Evolutionary conservation across 1,139 yeast species (phyloP), one percentile per base, ranked within the genome.

Genomic region (Tardiomyces blankii): DNA sequence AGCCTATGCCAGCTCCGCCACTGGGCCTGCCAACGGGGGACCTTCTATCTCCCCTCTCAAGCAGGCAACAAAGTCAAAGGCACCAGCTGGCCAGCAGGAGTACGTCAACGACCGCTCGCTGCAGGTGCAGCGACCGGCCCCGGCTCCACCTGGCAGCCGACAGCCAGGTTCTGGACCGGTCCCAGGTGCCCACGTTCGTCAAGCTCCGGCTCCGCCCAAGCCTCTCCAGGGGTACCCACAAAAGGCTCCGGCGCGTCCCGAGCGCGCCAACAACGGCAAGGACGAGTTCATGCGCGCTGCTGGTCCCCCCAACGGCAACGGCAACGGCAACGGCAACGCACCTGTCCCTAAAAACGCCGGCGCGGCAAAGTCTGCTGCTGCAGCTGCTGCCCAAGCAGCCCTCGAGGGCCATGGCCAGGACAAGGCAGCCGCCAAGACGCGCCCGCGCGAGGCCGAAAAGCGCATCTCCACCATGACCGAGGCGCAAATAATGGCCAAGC

Each of bases 401-500:
- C 48, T 54, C 30, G 57, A 57, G 40, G 59, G 61, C 12, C 42
- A 46, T 23, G 47, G 49, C 23, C 52, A 53, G 46, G 48, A 51
- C 32, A 48, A 47, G 38, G 16, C 5, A 7, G 25, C 25, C 25
- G 16, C 35, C n/a, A 30, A 30, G 35, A 4, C 16, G n/a, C 35
- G 35, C n/a, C 16, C 35, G 9, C 35, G 35, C n/a, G 53, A 52
- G 27, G 49, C 65, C 66, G 79, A 80, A 75, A 78, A 71, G 67
- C 76, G 77, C 55, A 68, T 78, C 53, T 80, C 86, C 39, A 79
- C 84, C 45, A 75, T 89, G 76, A 82, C 84, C 39, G 96, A 91
- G 54, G 78, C 82, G 47, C 96, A 91, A 66, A 76, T 88, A 39
- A 77, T 93, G 76, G 81, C 84, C 41, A 86, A 84, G 61, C 73